Evolutionary conservation across 805 yeast species (phyloP), one percentile per base, ranked within the genome.

Genomic region (Saccharomycopsis malanga): DNA sequence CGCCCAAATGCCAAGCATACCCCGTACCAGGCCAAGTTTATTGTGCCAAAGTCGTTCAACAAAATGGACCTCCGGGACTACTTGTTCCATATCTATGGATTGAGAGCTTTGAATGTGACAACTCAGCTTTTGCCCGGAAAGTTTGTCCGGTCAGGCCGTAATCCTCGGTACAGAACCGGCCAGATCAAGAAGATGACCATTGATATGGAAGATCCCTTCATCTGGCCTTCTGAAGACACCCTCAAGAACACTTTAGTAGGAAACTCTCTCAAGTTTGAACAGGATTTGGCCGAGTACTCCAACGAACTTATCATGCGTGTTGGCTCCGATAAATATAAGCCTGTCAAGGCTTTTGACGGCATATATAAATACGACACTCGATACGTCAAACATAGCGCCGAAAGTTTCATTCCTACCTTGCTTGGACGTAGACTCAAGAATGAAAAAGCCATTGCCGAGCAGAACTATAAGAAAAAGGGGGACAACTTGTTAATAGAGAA

Each of bases 1-100:
- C 76, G 95, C 61, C 96, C 97, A 37, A 85, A 85, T 59, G 96
- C 98, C n/a, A 86, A 86, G 60, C 95, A 87, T 66, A 85, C 96
- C 0, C 99, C 99, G 41, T 89, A 85, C 67, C 97, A 88, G 66
- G 98, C 98, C 42, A 88, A 87, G 63, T 93, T 93, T 66, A 78
- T 86, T 54, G 98, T 94, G 17, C 98, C 99, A 14, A 79, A 84
- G 60, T 78, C 86, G 46, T 89, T 93, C 73, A 93, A 93, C 71
- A 91, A 89, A 64, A 72, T 93, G 68, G 98, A 91, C 64, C 72
- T 93, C 53, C 78, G 98, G 64, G 99, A 93, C 67, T 93, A 93
- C 61, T 71, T 93, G 53, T 93, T 81, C 76, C 80, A 89, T 58
- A 71, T 93, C 3, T 93, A 93, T 60, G 96, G 96, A 2, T 72